Evolutionary conservation across 129 eudicot species (phyloP), one percentile per base, ranked within the genome.

Genomic region (Oenanthe sinensis): DNA sequence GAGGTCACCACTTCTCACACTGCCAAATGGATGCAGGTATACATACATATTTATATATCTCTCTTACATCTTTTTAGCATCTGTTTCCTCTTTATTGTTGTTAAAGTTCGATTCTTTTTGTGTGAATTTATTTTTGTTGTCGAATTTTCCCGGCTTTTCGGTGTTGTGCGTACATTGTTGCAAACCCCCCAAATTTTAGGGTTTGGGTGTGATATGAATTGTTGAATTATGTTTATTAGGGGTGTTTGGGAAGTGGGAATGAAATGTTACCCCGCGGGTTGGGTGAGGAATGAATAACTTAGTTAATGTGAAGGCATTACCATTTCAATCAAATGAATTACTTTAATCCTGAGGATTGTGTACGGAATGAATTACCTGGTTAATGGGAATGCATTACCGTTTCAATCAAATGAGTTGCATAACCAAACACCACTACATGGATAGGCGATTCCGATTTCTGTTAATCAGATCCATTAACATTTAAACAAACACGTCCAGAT

Each of bases 11-110:
- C 92, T 80, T 80, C 92, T 49, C 98, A 94, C 83, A 94, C 98
- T 39, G 93, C 84, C 15, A 94, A 94, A 85, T 94, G 98, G 98
- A 94, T 94, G 98, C 96, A 88, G 98, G 98, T 93, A 78, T 39
- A 8, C 52, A 19, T 78, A 15, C 16, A 24, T 46, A 22, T 24
- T 44, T 60, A 5, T 39, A 39, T 39, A n/a, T n/a, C n/a, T n/a
- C n/a, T n/a, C n/a, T n/a, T n/a, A n/a, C n/a, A n/a, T n/a, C n/a
- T n/a, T 65, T 3, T 28, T 12, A 24, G 17, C 8, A 11, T 15
- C 40, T 65, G 0, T 26, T 28, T 65, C 28, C 6, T 14, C 1
- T 28, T 1, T 12, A 30, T 30, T 67, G 7, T 30, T 30, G 4
- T 67, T 14, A 1, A 67, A 30, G 2, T 67, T 30, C 4, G 42